Evolutionary conservation across 805 yeast genomes (phyloP), one percentile per base, ranked within the genome.

Genomic region (Phaffomyces opuntiae): DNA sequence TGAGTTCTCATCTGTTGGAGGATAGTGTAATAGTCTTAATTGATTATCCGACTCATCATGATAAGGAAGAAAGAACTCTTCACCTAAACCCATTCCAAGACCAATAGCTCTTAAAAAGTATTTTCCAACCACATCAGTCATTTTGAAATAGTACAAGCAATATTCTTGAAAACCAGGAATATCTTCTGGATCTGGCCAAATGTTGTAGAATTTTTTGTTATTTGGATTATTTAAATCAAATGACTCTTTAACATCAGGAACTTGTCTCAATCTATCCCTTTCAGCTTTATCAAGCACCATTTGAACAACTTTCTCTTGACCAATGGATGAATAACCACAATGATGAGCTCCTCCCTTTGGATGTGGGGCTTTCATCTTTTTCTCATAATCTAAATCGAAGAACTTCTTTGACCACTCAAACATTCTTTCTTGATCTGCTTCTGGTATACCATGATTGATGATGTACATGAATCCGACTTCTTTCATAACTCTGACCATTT

Each of bases 241-340:
- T 5, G 61, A 56, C 44, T 59, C 63, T 42, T 59, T 57, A 9
- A 59, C 54, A 47, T 59, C 63, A 1, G 63, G 63, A n/a, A 42
- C 39, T 36, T 49, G 43, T 41, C 62, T 48, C 19, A 55, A 42
- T 36, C 49, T 41, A 5, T 42, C 44, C 13, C 54, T 39, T 32
- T 53, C 55, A 13, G 48, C 48, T 19, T 46, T 45, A 29, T 51
- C 54, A 44, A 55, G 56, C 1, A 59, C 60, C 55, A 59, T 53
- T 47, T 59, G 63, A 13, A 54, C 56, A 5, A 57, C 62, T 36
- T 59, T 59, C 44, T 59, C 62, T 42, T 54, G 55, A 3, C 63
- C 61, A 3, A 59, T 24, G 9, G 44, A 41, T 12, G 62, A 57
- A 54, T 57, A 59, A 6, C 63, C 63, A 26, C 62, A 45, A 38